phyloP scores from a whole-genome alignment of 352 stramenopile species.

The Phytophthora gonapodyides region DNA sequence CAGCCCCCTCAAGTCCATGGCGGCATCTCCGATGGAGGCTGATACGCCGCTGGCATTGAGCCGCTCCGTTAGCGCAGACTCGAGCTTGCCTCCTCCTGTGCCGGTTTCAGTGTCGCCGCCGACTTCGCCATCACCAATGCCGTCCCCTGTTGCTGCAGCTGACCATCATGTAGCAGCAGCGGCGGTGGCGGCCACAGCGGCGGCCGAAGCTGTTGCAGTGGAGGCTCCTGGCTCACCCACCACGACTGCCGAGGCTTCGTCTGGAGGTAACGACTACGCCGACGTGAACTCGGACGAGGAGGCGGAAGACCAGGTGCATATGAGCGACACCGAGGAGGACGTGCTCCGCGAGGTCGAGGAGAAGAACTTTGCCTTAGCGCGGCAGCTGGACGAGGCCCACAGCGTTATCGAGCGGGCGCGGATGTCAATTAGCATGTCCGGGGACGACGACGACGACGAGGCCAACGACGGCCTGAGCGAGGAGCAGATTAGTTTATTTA shows the following conservation, averaged over 20 bases:
- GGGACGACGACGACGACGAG: conserved; percentile 74
- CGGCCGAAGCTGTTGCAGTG: conserved; percentile 12
- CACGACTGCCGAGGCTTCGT: conserved; percentile 42
- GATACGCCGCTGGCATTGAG: conserved; percentile 38
- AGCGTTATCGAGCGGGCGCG: conserved; percentile 83
- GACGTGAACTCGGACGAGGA: conserved; percentile 85
- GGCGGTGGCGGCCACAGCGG: conserved; percentile 7
- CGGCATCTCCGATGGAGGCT: conserved; percentile 15
- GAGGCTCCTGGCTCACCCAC: conserved; percentile 32
- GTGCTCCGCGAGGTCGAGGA: conserved; percentile 80
- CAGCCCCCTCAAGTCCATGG: conserved; percentile 26
- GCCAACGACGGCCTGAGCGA: conserved; percentile 64
- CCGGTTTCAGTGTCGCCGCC: conserved; percentile 24
- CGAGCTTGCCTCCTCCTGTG: conserved; percentile 27
- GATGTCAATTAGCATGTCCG: conserved; percentile 87
- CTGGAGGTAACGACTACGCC: conserved; percentile 69
- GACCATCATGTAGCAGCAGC: conserved; percentile 19
- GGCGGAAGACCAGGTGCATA: conserved; percentile 74
- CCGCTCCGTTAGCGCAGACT: conserved; percentile 46
- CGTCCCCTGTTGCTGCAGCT: conserved; percentile 27
- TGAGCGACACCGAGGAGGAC: conserved; percentile 70
- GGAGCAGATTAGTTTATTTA: conserved; percentile 92
- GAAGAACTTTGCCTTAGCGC: conserved; percentile 85
- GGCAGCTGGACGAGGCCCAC: conserved; percentile 82
- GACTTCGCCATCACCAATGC: conserved; percentile 24